phyloP scores from a whole-genome alignment of 805 yeast genomes.

The Saccharomycopsis fodiens region DNA sequence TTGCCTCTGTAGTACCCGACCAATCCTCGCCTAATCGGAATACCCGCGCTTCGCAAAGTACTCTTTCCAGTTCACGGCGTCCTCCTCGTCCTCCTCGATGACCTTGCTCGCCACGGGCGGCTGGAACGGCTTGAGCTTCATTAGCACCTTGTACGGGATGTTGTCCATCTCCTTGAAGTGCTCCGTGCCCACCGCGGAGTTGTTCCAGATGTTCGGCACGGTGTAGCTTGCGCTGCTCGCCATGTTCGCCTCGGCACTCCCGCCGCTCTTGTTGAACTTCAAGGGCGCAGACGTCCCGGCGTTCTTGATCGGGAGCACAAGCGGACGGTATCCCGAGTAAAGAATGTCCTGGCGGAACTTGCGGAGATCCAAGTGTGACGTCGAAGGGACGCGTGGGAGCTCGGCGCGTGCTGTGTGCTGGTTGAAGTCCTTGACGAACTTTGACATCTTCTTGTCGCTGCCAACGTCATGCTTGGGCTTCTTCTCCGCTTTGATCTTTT shows the following conservation, averaged over 20 bases:
- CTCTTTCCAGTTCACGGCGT: slow-evolving; percentile 16
- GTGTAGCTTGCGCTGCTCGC: not conserved
- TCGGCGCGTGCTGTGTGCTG: not conserved
- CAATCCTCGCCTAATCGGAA: slow-evolving; percentile 6
- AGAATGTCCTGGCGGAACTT: slow-evolving; percentile 17
- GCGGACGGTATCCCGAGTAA: slow-evolving; percentile 18
- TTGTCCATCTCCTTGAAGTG: slow-evolving; percentile 21
- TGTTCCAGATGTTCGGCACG: slow-evolving; percentile 20
- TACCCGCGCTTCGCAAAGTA: slow-evolving; percentile 16
- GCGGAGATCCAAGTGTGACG: slow-evolving; percentile 16
- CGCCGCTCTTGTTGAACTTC: not conserved
- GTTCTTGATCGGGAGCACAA: slow-evolving; percentile 14
- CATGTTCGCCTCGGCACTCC: not conserved
- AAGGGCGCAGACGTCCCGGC: not conserved
- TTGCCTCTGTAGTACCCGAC: too few relatives aligned
- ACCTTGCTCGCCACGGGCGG: slow-evolving; percentile 13
- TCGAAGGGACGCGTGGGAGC: slow-evolving; percentile 16
- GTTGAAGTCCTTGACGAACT: slow-evolving; percentile 19
- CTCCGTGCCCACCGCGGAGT: slow-evolving; percentile 19
- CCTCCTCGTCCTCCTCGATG: not conserved
- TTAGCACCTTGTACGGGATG: slow-evolving; percentile 15
- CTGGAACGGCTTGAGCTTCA: slow-evolving; percentile 18
- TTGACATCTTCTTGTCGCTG: slow-evolving; percentile 17
- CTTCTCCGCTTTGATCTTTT: not conserved
- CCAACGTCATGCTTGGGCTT: not conserved